These are phyloP conservation scores for Ascochyta koolunga DNA, from an alignment of 2,329 filamentous ascomycete species.

Conservation along the genomic window DNA sequence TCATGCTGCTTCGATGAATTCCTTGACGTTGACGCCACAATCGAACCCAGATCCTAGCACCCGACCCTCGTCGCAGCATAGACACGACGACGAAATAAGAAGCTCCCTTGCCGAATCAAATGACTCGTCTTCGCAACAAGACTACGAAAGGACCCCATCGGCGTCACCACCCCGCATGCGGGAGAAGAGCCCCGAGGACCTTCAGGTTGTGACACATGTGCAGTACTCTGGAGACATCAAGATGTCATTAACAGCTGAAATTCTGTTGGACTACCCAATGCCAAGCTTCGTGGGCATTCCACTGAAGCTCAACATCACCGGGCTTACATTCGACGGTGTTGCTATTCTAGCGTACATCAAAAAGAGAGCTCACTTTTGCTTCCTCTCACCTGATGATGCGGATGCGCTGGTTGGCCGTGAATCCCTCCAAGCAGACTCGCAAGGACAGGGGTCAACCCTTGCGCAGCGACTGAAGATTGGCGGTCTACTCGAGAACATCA, in stretches of 20 bases:
- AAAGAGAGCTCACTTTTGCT: conserved; percentile 89
- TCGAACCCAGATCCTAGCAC: conserved; percentile 54
- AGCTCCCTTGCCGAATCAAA: conserved; percentile 37
- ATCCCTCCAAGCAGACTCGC: conserved; percentile 36
- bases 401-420: conserved; percentile 64
- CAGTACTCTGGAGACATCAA: conserved; percentile 87
- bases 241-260: conserved; percentile 90
- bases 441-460: conserved; percentile 32
- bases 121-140: conserved; percentile 35
- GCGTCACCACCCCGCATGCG: conserved; percentile 61
- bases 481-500: conserved; percentile 86
- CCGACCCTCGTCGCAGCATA: conserved; percentile 53
- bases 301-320: conserved; percentile 92
- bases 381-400: conserved; percentile 90
- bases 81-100: conserved; percentile 37
- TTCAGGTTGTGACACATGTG: conserved; percentile 91
- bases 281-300: conserved; percentile 96
- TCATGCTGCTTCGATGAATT: conserved; percentile 52
- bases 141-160: conserved; percentile 38
- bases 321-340: conserved; percentile 92
- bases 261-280: conserved; percentile 97
- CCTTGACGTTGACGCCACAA: conserved; percentile 53
- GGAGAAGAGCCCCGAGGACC: conserved; percentile 80
- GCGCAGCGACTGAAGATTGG: conserved; percentile 61
- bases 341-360: conserved; percentile 91